phyloP scores from a whole-genome alignment of 1,284 basidiomycete genomes.

The Macrocybe sp. region DNA sequence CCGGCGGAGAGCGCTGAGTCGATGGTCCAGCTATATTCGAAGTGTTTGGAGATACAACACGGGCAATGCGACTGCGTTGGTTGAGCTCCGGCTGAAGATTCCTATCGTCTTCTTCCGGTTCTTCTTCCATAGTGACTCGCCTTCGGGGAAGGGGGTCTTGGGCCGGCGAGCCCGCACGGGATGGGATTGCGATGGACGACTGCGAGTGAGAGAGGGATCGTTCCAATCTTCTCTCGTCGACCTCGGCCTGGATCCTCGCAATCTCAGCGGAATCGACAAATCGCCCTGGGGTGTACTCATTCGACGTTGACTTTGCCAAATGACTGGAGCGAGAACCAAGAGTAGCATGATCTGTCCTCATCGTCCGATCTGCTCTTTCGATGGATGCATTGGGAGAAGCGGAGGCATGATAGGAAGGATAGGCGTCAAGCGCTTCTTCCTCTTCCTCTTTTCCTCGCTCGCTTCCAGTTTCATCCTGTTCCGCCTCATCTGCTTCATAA shows the following conservation, averaged over 20 bases:
- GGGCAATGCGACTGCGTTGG: neutral
- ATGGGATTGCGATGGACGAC: neutral
- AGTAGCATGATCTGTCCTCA: slow-evolving; percentile 44
- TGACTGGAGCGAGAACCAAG: slow-evolving; percentile 25
- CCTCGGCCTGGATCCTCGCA: slow-evolving; percentile 49
- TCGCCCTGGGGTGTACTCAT: slow-evolving; percentile 13
- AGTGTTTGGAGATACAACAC: neutral
- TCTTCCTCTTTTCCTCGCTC: slow-evolving; percentile 23
- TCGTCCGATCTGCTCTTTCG: slow-evolving; percentile 30
- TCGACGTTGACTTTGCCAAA: slow-evolving; percentile 16
- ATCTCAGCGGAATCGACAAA: slow-evolving; percentile 48
- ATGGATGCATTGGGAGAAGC: slow-evolving; percentile 23
- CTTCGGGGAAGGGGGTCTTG: too few species aligned
- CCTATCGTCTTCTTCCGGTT: too few species aligned
- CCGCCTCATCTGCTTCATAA: slow-evolving; percentile 17
- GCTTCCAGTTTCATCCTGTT: slow-evolving; percentile 20
- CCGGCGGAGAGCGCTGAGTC: neutral
- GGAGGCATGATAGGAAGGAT: slow-evolving; percentile 29
- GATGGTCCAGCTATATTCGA: neutral
- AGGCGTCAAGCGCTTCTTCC: slow-evolving; percentile 23
- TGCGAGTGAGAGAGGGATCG: slow-evolving; percentile 23
- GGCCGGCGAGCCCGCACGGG: neutral
- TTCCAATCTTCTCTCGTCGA: slow-evolving; percentile 53
- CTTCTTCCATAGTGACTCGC: too few species aligned
- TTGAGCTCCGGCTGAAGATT: neutral